Percentiles rank a stretch among this genome's conserved stretches.
phyloP scores from a whole-genome alignment of 2,329 filamentous ascomycete species.

The Aspergillus transmontanensis region DNA sequence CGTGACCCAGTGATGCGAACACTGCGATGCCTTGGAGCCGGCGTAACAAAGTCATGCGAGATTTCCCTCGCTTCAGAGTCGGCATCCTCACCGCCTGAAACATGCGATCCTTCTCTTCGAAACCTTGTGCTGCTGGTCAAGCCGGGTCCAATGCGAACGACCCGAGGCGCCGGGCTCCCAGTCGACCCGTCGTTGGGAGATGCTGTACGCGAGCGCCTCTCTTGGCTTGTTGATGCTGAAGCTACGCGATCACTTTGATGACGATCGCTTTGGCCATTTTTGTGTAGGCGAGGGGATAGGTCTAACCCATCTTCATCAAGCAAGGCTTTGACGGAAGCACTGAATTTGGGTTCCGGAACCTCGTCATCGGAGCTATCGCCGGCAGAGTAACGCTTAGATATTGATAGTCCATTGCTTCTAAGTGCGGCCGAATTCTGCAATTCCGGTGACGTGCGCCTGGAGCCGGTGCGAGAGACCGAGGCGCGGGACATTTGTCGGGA shows the following conservation, averaged over 20 bases:
- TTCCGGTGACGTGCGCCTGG: slow-evolving; percentile 37
- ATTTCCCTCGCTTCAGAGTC: slow-evolving; percentile 27
- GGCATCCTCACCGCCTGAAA: slow-evolving; percentile 38
- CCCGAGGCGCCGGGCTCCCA: slow-evolving; percentile 46
- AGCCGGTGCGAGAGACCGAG: slow-evolving; percentile 37
- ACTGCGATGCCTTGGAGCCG: slow-evolving; percentile 47
- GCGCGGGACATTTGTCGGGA: slow-evolving; percentile 41
- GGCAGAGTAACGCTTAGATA: slow-evolving; percentile 44
- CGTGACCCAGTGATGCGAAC: slow-evolving; percentile 46
- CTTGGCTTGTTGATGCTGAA: slow-evolving; percentile 31
- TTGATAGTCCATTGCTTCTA: slow-evolving; percentile 22
- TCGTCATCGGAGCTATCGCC: slow-evolving; percentile 95
- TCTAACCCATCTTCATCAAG: slow-evolving; percentile 58
- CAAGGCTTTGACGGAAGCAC: slow-evolving; percentile 85
- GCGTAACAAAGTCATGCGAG: slow-evolving; percentile 48
- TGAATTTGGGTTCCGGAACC: slow-evolving; percentile 87
- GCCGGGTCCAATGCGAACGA: slow-evolving; percentile 43
- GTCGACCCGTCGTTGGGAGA: slow-evolving; percentile 42
- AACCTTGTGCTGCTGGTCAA: slow-evolving; percentile 32
- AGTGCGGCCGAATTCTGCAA: slow-evolving; percentile 21
- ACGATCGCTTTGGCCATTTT: slow-evolving; percentile 28
- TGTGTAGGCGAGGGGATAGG: slow-evolving; percentile 51
- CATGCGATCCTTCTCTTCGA: slow-evolving; percentile 42
- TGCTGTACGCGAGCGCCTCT: slow-evolving; percentile 37
- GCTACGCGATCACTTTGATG: slow-evolving; percentile 28